Base-by-base conservation (phyloP, 148 eudicot genomes). In the Persicaria tinctoria region DNA sequence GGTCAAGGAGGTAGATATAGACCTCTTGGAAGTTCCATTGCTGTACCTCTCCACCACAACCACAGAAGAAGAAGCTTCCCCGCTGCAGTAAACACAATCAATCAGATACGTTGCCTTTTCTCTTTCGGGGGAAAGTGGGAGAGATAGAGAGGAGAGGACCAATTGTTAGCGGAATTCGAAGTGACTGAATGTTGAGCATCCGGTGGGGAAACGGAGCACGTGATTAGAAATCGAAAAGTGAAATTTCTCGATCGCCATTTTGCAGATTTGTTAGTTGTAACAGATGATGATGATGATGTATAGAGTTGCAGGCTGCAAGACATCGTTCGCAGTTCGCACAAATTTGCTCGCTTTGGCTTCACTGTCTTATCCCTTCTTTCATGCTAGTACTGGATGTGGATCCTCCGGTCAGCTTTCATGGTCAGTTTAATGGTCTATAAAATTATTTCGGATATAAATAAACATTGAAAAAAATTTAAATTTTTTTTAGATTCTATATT, bases 21-120 rank as follows among this genome's bases (percentile, higher is more conserved):
- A 93, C 98, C 97, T 89, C 77, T 88, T 93, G 32, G 92, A 77
- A 79, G 89, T 79, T 73, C 98, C 98, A 84, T 91, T 87, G 32
- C 77, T 84, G 75, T 84, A 84, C 78, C 86, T 89, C 80, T 91
- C 98, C 75, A 93, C 88, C 75, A 93, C 80, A 81, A 88, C 71
- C 76, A 89, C 75, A 64, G 50, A 63, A 3, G 79, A 76, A 51
- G 86, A 79, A 69, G 32, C 77, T 54, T 80, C 69, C 48, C 76
- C 78, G 72, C 93, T 89, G 80, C 63, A 82, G 74, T 79, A 32
- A 57, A 72, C 78, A 44, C 71, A 69, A 50, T 16, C 18, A 73
- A 72, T 78, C 38, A 80, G 68, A 23, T 0, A 74, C 14, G 27
- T 5, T 45, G 6, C 47, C 47, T 13, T 5, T 66, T 66, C 46